Evolutionary conservation across 1,284 basidiomycete genomes (phyloP).

Genomic region (Trichosporon faecale): DNA sequence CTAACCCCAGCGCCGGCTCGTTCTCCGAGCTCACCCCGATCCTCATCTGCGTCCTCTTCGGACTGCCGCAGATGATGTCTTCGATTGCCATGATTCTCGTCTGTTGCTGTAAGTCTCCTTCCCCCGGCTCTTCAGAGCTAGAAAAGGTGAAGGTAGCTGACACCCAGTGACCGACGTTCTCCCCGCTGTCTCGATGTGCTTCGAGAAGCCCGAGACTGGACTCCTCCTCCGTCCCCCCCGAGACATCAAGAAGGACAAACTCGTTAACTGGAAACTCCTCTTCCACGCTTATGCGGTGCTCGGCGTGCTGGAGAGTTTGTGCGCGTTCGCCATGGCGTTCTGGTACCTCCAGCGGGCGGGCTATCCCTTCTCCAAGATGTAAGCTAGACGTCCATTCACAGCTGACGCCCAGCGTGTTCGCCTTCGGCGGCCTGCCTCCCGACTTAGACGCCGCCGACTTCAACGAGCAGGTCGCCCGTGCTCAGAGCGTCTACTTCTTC

Average conservation of each 20-base stretch:
- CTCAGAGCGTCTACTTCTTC: constrained; percentile 59
- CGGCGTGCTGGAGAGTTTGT: constrained; percentile 59
- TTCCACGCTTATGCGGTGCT: constrained; percentile 66
- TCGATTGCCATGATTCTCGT: constrained; percentile 55
- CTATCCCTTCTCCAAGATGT: constrained; percentile 59
- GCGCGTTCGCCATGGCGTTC: constrained; percentile 56
- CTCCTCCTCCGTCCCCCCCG: constrained; percentile 63
- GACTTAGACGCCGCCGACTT: constrained; percentile 43
- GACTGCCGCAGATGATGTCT: constrained; percentile 58
- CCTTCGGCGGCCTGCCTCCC: constrained; percentile 56
- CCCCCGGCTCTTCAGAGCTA: not conserved
- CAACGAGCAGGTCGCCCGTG: constrained; percentile 53
- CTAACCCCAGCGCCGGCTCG: constrained; percentile 44
- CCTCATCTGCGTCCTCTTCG: constrained; percentile 58
- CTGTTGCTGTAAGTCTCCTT: constrained; percentile 14
- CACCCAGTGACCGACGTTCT: constrained; percentile 55
- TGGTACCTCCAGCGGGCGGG: constrained; percentile 58
- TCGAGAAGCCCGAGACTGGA: constrained; percentile 61
- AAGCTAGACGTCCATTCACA: too few species aligned
- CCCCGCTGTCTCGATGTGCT: constrained; percentile 59
- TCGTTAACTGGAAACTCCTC: constrained; percentile 57
- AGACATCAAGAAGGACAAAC: constrained; percentile 58
- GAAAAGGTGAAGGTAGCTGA: too few species aligned
- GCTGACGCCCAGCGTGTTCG: too few species aligned
- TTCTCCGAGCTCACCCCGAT: constrained; percentile 70